phyloP scores from a whole-genome alignment of 768 basidiomycete genomes.

The Rhodotorula diobovata region DNA sequence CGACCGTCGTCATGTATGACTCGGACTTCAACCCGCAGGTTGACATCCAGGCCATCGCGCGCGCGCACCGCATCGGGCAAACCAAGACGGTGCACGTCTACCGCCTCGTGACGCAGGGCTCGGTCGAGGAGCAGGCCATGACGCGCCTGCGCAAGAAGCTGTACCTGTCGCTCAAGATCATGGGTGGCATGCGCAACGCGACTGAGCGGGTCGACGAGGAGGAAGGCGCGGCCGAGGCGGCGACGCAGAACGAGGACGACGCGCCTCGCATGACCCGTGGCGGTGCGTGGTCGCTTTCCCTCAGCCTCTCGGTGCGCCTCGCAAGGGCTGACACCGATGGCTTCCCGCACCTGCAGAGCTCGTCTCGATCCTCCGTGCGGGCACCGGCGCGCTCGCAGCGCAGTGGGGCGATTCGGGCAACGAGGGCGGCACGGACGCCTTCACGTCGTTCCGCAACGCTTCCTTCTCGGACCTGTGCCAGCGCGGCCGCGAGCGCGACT shows the following conservation, averaged over 20 bases:
- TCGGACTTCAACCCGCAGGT: conserved; percentile 47
- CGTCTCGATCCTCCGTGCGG: conserved; percentile 58
- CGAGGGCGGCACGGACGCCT: conserved; percentile 46
- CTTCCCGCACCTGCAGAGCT: conserved; percentile 53
- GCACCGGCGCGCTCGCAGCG: conserved; percentile 57
- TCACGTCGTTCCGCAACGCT: conserved; percentile 53
- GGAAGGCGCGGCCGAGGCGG: conserved; percentile 29
- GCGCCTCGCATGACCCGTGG: conserved; percentile 30
- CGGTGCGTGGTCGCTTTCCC: neutral
- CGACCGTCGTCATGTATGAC: conserved; percentile 49
- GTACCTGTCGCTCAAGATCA: conserved; percentile 62
- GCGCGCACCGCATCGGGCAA: conserved; percentile 60
- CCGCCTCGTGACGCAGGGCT: conserved; percentile 62
- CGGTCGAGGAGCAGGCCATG: conserved; percentile 71
- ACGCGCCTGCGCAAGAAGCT: conserved; percentile 67
- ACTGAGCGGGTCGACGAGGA: conserved; percentile 32
- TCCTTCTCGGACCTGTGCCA: conserved; percentile 53
- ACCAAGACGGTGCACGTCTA: conserved; percentile 69
- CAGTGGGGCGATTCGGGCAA: conserved; percentile 42
- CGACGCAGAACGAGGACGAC: conserved; percentile 42
- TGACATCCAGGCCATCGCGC: conserved; percentile 47
- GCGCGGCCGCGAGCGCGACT: conserved; percentile 53
- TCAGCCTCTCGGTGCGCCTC: conserved; percentile 7
- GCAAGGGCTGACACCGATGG: neutral
- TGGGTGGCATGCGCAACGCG: conserved; percentile 50